Evolutionary conservation across 169 alveolate genomes (phyloP).

Genomic region (Cystoisospora suis): DNA sequence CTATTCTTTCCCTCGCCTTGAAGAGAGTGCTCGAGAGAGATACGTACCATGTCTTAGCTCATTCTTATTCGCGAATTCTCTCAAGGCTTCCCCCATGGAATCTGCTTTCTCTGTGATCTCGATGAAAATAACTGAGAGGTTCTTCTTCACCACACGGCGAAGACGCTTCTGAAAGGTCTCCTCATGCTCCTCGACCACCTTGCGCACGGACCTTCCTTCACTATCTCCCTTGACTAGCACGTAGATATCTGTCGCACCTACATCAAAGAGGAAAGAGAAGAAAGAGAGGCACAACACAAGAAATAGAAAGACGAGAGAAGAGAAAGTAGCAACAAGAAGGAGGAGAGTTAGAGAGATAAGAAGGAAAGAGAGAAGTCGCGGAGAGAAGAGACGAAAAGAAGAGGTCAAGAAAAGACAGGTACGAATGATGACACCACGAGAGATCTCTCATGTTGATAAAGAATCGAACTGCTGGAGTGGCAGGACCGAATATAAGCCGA

Average conservation of each 20-base stretch:
- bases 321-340: not conserved
- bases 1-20: too few relatives aligned
- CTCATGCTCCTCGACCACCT: not conserved
- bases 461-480: too few relatives aligned
- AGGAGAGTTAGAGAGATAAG: not conserved
- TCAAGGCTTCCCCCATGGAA: slow-evolving; percentile 16
- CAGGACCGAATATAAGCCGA: too few relatives aligned
- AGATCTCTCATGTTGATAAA: too few relatives aligned
- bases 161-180: not conserved
- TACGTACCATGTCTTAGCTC: slow-evolving; percentile 19
- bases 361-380: too few relatives aligned
- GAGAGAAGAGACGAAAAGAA: too few relatives aligned
- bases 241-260: slow-evolving; percentile 2
- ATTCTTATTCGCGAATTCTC: not conserved
- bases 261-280: not conserved
- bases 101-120: not conserved
- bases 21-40: too few relatives aligned
- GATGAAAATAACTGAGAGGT: not conserved
- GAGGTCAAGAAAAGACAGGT: too few relatives aligned
- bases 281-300: not conserved
- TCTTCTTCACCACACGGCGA: not conserved
- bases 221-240: not conserved
- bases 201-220: not conserved
- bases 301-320: not conserved
- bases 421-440: too few relatives aligned